Base-by-base conservation (phyloP, 176 grass and related monocot genomes). In the Poa annua region DNA sequence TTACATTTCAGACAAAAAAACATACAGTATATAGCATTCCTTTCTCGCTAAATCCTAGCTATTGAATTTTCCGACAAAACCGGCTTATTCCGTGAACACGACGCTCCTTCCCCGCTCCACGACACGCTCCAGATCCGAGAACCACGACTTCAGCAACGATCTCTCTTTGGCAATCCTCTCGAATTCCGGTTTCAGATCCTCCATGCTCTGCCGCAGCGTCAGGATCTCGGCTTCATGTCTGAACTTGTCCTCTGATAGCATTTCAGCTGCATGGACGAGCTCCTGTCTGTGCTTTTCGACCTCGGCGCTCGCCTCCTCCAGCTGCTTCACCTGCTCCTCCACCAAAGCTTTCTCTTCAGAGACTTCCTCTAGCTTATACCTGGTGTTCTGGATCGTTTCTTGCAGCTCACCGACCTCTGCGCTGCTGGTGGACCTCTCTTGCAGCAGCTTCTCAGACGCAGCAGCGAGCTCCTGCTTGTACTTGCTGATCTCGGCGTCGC, bases 181-280 rank as follows among this genome's bases (percentile, higher is more conserved):
- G 0, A 79, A 22, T 35, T 49, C 60, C 13, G 75, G 79, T 79
- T 83, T 86, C 80, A 90, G 57, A 2, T 53, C 50, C 66, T 86
- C 84, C 8, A 80, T 80, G 17, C 59, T 67, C 75, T 86, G 74
- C 33, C 59, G 56, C 84, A 90, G 24, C n/a, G 71, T 82, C 7
- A 90, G 84, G 36, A 83, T 82, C 74, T 86, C 84, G 19, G 84
- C 66, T 71, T 90, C 88, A 3, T 86, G 74, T 1, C 29, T 86
- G 84, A 90, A 90, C 68, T 90, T 90, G 21, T 90, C 84, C 33
- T 80, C 84, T 0, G 84, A 83, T 22, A 90, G 75, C 21, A 16
- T 80, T 19, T 83, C 84, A 32, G 84, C 34, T 0, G 39, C 84
- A 83, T 80, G 26, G 21, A 62, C 26, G 1, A 86, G 50, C 36